Conservation (phyloP, 495 filamentous ascomycete species). For the Aspergillus incahuasiensis region DNA sequence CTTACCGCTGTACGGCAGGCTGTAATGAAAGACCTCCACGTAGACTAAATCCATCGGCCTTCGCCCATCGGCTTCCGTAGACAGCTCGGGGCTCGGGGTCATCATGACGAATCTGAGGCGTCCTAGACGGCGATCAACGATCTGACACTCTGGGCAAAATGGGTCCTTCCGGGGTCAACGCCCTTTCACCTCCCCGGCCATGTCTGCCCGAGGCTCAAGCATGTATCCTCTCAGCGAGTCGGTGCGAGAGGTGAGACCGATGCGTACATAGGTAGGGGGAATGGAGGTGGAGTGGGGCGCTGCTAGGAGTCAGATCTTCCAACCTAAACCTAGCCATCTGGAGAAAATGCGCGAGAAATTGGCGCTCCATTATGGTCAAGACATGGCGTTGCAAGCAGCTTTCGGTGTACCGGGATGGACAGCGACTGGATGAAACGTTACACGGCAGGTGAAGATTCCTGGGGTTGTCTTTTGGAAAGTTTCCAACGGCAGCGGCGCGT, state of each 20-base stretch:
- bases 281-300: background rate
- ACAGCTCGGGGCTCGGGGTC: background rate
- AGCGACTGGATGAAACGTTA: slow-evolving; percentile 22
- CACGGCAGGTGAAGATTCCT: slow-evolving; percentile 10
- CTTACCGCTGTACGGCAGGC: slow-evolving; percentile 6
- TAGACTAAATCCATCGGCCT: slow-evolving; percentile 5
- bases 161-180: background rate
- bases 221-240: background rate
- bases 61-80: slow-evolving; percentile 3
- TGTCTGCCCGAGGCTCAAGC: background rate
- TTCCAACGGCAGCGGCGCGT: slow-evolving; percentile 6
- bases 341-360: slow-evolving; percentile 1
- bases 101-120: background rate
- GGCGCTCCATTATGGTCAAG: background rate
- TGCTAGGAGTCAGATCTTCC: background rate
- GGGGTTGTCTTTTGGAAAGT: background rate
- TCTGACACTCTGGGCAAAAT: background rate
- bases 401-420: slow-evolving; percentile 19
- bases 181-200: background rate
- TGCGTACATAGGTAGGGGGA: background rate
- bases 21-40: slow-evolving; percentile 10
- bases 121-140: background rate
- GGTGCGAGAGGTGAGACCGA: background rate
- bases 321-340: background rate
- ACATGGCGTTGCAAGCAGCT: slow-evolving; percentile 4